These are phyloP conservation scores for Luffa aegyptiaca DNA, from an alignment of 306 rosid genomes.

Conservation along the genomic window DNA sequence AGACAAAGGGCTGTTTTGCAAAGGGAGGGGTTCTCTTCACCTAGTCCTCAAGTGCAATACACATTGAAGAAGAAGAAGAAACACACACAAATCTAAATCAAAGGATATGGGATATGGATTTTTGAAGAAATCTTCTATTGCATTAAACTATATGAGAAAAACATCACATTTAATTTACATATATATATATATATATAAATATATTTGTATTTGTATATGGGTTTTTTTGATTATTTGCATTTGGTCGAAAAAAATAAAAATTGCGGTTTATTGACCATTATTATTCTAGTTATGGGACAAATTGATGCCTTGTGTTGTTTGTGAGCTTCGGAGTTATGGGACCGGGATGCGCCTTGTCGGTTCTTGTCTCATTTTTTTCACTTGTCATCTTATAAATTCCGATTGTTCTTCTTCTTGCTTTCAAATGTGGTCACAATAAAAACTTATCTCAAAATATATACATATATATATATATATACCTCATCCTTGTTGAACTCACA, in stretches of 20 bases:
- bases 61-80: background rate
- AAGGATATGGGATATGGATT: constrained; percentile 7
- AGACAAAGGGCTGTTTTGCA: background rate
- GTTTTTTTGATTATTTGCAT: background rate
- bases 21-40: constrained; percentile 1
- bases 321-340: background rate
- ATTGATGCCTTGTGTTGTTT: background rate
- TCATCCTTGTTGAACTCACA: too few relatives aligned
- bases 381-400: background rate
- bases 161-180: background rate
- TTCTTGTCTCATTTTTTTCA: background rate
- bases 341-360: background rate
- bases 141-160: background rate
- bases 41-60: background rate
- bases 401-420: background rate
- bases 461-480: too few relatives aligned
- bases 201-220: background rate
- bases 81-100: background rate
- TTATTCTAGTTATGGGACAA: background rate
- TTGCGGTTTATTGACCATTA: background rate
- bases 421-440: too few relatives aligned
- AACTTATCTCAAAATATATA: too few relatives aligned
- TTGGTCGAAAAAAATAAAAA: background rate
- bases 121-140: background rate
- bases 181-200: too few relatives aligned